Conservation (phyloP, 2,329 filamentous ascomycete species). For the Penicillium verrucosum region DNA sequence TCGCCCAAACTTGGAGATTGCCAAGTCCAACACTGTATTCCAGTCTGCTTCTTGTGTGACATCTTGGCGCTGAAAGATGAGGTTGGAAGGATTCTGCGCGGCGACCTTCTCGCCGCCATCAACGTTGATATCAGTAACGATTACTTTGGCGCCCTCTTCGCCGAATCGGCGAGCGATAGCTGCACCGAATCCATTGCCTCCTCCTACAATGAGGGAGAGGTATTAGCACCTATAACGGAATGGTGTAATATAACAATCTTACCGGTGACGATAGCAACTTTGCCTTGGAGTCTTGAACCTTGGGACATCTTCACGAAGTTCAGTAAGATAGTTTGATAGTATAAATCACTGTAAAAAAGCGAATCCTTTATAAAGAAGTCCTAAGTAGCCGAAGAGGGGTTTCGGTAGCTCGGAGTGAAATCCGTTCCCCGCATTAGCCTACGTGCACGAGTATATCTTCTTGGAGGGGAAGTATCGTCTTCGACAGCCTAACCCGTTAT, state of each 20-base stretch:
- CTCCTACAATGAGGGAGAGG: conserved; percentile 23
- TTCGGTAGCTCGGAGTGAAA: conserved; percentile 16
- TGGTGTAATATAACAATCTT: conserved; percentile 3
- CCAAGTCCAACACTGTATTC: conserved; percentile 30
- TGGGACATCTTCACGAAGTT: conserved; percentile 12
- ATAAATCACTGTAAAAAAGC: background rate
- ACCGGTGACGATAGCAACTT: conserved; percentile 48
- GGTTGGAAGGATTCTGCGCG: conserved; percentile 26
- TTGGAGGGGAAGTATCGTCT: background rate
- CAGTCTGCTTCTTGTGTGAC: conserved; percentile 36
- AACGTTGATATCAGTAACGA: conserved; percentile 43
- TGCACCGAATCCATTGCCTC: conserved; percentile 44
- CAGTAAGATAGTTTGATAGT: background rate
- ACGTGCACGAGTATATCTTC: background rate
- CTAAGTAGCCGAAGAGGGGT: conserved; percentile 13
- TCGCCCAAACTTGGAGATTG: conserved; percentile 31
- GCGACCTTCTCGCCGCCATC: conserved; percentile 34
- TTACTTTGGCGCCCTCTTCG: conserved; percentile 42
- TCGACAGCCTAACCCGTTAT: background rate
- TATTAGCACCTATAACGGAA: background rate
- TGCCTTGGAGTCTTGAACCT: conserved; percentile 40
- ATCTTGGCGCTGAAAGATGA: conserved; percentile 36
- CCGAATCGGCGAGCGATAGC: conserved; percentile 41
- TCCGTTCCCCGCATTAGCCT: conserved; percentile 18
- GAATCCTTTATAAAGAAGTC: background rate